Evolutionary conservation across 2,329 filamentous ascomycete genomes (phyloP).

Genomic region (Colletotrichum spinosum): DNA sequence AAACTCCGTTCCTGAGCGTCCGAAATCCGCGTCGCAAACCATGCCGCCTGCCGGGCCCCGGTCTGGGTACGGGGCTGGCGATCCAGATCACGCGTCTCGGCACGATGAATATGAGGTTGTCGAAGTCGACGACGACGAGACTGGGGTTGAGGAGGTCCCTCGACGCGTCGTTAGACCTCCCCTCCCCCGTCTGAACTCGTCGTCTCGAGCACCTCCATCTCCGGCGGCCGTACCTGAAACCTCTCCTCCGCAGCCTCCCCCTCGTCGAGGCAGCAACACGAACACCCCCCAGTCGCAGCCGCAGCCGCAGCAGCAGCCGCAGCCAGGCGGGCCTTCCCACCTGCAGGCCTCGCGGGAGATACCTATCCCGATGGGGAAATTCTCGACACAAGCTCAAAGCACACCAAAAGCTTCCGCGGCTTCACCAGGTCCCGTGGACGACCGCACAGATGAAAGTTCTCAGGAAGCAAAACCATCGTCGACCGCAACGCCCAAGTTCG

Average conservation of each 20-base stretch:
- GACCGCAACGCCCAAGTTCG: constrained; percentile 13
- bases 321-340: constrained; percentile 30
- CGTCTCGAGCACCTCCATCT: constrained; percentile 34
- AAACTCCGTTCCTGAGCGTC: constrained; percentile 18
- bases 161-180: constrained; percentile 21
- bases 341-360: constrained; percentile 36
- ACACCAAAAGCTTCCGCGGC: constrained; percentile 6
- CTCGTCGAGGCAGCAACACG: constrained; percentile 24
- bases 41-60: constrained; percentile 22
- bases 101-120: constrained; percentile 37
- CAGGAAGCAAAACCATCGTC: constrained; percentile 12
- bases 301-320: constrained; percentile 29
- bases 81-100: constrained; percentile 27
- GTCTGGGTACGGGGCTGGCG: constrained; percentile 15
- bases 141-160: constrained; percentile 24
- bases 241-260: constrained; percentile 7
- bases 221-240: constrained; percentile 22
- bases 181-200: constrained; percentile 38
- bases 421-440: constrained; percentile 18
- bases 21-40: constrained; percentile 22
- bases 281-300: constrained; percentile 20
- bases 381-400: constrained; percentile 25
- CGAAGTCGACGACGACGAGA: constrained; percentile 29
- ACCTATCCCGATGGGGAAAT: constrained; percentile 33
- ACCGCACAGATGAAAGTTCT: constrained; percentile 26